A percentile compares a stretch with the other conserved stretches of the same genome.
Conservation (phyloP, 2,329 filamentous ascomycete species). For the Xylaria sp. region DNA sequence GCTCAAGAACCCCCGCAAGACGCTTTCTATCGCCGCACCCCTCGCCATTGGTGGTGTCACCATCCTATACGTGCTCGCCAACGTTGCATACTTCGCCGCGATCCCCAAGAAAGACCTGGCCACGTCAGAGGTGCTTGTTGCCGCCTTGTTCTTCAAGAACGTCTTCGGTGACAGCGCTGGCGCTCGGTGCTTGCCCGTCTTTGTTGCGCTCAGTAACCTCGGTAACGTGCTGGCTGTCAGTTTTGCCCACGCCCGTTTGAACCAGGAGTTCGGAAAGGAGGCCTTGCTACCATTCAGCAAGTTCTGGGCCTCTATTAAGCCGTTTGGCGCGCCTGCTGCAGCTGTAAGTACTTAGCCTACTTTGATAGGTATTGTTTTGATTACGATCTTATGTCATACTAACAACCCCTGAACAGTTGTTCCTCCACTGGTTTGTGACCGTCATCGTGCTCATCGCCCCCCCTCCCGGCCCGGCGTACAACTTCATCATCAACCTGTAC, state of each 20-base stretch:
- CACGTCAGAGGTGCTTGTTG: constrained; percentile 54
- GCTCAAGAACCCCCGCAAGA: constrained; percentile 49
- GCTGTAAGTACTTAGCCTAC: constrained; percentile 33
- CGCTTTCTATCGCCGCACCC: constrained; percentile 51
- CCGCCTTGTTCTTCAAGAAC: constrained; percentile 56
- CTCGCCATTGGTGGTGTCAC: constrained; percentile 54
- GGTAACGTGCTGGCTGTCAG: constrained; percentile 58
- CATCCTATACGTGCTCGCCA: constrained; percentile 57
- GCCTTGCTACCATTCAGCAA: constrained; percentile 60
- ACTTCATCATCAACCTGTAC: constrained; percentile 57
- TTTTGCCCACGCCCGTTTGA: constrained; percentile 54
- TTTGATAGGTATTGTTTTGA: neutral
- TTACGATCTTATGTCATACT: neutral
- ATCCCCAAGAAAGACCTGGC: constrained; percentile 55
- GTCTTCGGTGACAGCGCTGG: constrained; percentile 55
- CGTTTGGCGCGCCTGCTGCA: constrained; percentile 59
- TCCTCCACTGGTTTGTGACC: constrained; percentile 62
- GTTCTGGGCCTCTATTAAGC: constrained; percentile 65
- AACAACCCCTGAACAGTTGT: constrained; percentile 35
- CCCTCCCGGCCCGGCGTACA: constrained; percentile 62
- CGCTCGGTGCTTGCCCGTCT: constrained; percentile 44
- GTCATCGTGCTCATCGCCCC: constrained; percentile 61
- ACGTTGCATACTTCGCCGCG: constrained; percentile 61
- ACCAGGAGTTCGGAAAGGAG: constrained; percentile 65
- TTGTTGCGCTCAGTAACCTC: constrained; percentile 56